Evolutionary conservation across 179 eudicot genomes (phyloP), one percentile per base, ranked within the genome.

Genomic region (Beta corolliflora): DNA sequence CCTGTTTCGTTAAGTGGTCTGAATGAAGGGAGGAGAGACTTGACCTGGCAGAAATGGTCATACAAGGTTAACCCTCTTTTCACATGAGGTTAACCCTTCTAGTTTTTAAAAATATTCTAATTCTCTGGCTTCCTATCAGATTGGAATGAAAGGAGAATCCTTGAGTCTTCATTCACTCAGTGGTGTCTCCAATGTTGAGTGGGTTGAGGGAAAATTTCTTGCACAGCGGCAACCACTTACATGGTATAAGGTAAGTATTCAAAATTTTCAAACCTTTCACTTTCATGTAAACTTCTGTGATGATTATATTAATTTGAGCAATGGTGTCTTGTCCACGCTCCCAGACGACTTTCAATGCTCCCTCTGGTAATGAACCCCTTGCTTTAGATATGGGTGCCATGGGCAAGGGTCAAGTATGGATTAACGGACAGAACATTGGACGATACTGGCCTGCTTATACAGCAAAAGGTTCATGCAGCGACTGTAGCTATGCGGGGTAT

Each of bases 31-130:
- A 88, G 83, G 77, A 88, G 97, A 85, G 98, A 93, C 90, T 89
- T 95, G 79, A 88, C 99, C 64, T 93, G 99, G 99, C 99, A 95
- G 87, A 95, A 92, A 79, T 95, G 99, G 99, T 81, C 98, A 71
- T 95, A 95, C 89, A 92, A 95, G 99, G 99, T 95, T 76, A 73
- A 77, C 82, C 79, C 65, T 58, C 65, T 75, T 46, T 46, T 70
- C 41, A 71, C 36, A 23, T 19, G 3, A 48, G 31, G 1, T 14
- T 52, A n/a, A 50, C 58, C 11, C 60, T 72, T 72, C 50, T 9
- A 19, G 46, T 18, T 23, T 29, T 8, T 64, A 7, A 53, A 60
- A 46, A n/a, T 45, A n/a, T 60, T 44, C 82, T 64, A 59, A 83
- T 46, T 78, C 19, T 78, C 8, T 61, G 67, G 56, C 61, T 16